Evolutionary conservation across 2,329 filamentous ascomycete species (phyloP), one percentile per base, ranked within the genome.

Genomic region (Magnaporthiopsis poae): DNA sequence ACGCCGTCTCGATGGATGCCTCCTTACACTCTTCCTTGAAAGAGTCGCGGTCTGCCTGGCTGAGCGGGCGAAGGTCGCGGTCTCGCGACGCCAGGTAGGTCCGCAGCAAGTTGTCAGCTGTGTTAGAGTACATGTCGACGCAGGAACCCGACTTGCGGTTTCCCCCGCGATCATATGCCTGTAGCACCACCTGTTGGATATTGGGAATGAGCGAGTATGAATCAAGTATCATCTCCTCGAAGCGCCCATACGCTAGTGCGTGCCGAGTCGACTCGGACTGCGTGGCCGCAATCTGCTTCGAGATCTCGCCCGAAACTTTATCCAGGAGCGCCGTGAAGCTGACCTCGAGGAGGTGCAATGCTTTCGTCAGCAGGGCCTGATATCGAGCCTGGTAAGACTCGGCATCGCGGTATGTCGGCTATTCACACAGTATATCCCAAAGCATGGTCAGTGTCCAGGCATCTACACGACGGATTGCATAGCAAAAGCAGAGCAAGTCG

Each of bases 311-410:
- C 0, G 84, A 84, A 5, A 84, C 79, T 66, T 79, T 82, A 66
- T 86, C 82, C 31, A 85, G 75, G 12, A 80, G 81, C 33, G 75
- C 79, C 11, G 78, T 82, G 72, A 85, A 85, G 33, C 81, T 84
- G 33, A 86, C 81, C 68, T 87, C 86, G 7, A 88, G 79, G 15
- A 88, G 77, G 71, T 88, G 86, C 12, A 89, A 78, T 0, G 86
- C 84, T 70, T 87, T 87, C 35, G 85, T 86, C 18, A 98, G 84
- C 15, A 97, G 83, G 0, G 95, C 83, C 68, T 91, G 87, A 75
- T 98, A 98, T 68, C 92, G 87, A 8, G 94, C 92, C 61, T 93
- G 86, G 75, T 97, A 98, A 1, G 90, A 87, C 69, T 92, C 89
- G 2, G 93, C 89, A 76, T 98, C 94, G 69, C 91, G 90, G 75